phyloP scores from a whole-genome alignment of 2,329 filamentous ascomycete species.

The Emericellopsis cladophorae region DNA sequence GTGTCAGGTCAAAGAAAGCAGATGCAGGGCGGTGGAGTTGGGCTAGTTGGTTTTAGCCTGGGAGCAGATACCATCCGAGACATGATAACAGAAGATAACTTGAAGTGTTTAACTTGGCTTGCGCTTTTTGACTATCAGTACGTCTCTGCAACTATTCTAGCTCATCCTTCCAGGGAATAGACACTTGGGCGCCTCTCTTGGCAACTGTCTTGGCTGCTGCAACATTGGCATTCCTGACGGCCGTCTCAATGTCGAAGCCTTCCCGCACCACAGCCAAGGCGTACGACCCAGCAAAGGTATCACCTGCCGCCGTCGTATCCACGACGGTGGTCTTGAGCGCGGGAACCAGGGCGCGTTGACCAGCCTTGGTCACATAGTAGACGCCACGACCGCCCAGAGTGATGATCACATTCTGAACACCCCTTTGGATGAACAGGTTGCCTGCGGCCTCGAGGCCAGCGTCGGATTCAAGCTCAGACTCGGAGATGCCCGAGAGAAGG shows the following conservation, averaged over 20 bases:
- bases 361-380: slow-evolving; percentile 41
- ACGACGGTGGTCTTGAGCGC: slow-evolving; percentile 66
- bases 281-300: slow-evolving; percentile 88
- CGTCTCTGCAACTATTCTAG: slow-evolving; percentile 12
- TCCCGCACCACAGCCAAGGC: slow-evolving; percentile 53
- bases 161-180: slow-evolving; percentile 31
- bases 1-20: slow-evolving; percentile 2
- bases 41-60: slow-evolving; percentile 5
- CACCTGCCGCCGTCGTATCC: slow-evolving; percentile 87
- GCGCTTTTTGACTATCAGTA: neutral
- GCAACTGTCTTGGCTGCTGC: slow-evolving; percentile 28
- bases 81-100: too few species aligned
- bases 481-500: slow-evolving; percentile 47
- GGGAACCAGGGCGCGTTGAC: slow-evolving; percentile 33
- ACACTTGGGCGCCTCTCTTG: slow-evolving; percentile 27
- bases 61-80: too few species aligned
- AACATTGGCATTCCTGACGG: slow-evolving; percentile 39
- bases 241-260: slow-evolving; percentile 42
- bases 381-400: slow-evolving; percentile 77
- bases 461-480: slow-evolving; percentile 33
- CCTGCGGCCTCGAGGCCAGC: slow-evolving; percentile 34
- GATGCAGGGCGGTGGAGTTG: slow-evolving; percentile 6
- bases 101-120: neutral
- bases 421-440: slow-evolving; percentile 49
- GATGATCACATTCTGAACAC: slow-evolving; percentile 67